Percentiles rank a stretch among this genome's conserved stretches.
phyloP scores from a whole-genome alignment of 2,329 filamentous ascomycete species.

The Trichophyton equinum region DNA sequence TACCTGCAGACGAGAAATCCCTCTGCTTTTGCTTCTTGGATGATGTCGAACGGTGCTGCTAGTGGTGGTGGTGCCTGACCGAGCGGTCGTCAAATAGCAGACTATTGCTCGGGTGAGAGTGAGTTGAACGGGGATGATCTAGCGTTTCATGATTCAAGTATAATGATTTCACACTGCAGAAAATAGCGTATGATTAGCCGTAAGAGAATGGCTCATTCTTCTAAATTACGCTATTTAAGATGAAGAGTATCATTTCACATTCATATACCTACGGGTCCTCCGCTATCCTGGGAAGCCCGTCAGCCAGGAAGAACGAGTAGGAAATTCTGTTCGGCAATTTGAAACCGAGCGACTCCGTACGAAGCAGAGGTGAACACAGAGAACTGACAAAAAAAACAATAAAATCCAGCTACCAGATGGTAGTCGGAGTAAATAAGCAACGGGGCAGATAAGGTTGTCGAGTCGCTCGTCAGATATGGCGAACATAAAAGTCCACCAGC shows the following conservation, averaged over 20 bases:
- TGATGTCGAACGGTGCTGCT: slow-evolving; percentile 18
- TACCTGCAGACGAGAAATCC: slow-evolving; percentile 89
- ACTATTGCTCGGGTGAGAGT: neutral
- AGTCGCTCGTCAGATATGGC: neutral
- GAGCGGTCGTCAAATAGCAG: neutral
- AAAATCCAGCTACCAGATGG: neutral
- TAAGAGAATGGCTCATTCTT: neutral
- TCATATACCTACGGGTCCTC: neutral
- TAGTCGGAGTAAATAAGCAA: neutral
- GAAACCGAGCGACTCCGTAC: neutral
- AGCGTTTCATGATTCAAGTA: neutral
- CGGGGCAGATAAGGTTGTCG: neutral
- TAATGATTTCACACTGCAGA: no score
- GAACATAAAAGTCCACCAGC: neutral
- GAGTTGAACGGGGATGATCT: neutral
- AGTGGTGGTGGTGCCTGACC: neutral
- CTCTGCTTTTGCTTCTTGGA: slow-evolving; percentile 45
- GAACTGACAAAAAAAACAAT: neutral
- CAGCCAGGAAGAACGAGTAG: neutral
- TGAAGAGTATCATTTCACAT: neutral
- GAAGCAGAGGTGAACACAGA: neutral
- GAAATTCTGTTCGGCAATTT: neutral
- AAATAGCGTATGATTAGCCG: neutral
- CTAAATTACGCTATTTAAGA: neutral
- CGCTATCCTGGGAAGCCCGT: neutral